Conservation (phyloP, 2,329 filamentous ascomycete genomes). For the Trichoderma lentiforme region DNA sequence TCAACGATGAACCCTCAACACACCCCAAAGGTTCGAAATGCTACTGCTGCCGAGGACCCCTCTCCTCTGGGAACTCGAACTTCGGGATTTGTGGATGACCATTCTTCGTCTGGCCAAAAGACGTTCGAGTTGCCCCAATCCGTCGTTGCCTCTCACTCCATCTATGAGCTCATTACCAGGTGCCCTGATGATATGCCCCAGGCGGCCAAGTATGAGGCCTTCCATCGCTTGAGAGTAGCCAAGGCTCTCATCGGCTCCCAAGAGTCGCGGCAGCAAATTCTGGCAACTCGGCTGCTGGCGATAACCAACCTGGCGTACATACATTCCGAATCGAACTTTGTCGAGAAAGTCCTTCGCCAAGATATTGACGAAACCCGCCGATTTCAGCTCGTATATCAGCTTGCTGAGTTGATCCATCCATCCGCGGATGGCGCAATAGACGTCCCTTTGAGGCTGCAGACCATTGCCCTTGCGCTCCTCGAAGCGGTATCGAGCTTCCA, state of each 20-base stretch:
- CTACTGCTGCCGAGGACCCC: slow-evolving; percentile 41
- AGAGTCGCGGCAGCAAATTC: slow-evolving; percentile 67
- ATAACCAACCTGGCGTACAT: slow-evolving; percentile 91
- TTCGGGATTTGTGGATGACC: slow-evolving; percentile 37
- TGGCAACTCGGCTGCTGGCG: slow-evolving; percentile 79
- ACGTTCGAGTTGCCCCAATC: slow-evolving; percentile 63
- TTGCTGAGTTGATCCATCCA: slow-evolving; percentile 87
- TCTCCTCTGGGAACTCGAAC: slow-evolving; percentile 49
- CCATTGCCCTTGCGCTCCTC: slow-evolving; percentile 74
- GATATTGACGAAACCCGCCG: slow-evolving; percentile 87
- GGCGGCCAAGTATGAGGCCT: slow-evolving; percentile 74
- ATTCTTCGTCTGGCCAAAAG: slow-evolving; percentile 46
- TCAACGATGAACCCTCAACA: slow-evolving; percentile 50
- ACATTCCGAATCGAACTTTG: slow-evolving; percentile 75
- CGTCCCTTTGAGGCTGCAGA: slow-evolving; percentile 75
- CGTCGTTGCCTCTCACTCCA: slow-evolving; percentile 48
- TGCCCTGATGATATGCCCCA: slow-evolving; percentile 65
- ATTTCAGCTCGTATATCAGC: slow-evolving; percentile 85
- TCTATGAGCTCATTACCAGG: slow-evolving; percentile 55
- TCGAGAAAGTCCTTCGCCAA: slow-evolving; percentile 79
- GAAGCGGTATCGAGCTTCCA: slow-evolving; percentile 83
- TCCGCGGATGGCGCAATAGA: slow-evolving; percentile 64
- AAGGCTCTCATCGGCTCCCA: slow-evolving; percentile 68
- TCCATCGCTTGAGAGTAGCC: slow-evolving; percentile 80
- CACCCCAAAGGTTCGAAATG: slow-evolving; percentile 39